These are phyloP conservation scores for Saturnispora ahearnii DNA, from an alignment of 805 yeast species.

Conservation along the genomic window DNA sequence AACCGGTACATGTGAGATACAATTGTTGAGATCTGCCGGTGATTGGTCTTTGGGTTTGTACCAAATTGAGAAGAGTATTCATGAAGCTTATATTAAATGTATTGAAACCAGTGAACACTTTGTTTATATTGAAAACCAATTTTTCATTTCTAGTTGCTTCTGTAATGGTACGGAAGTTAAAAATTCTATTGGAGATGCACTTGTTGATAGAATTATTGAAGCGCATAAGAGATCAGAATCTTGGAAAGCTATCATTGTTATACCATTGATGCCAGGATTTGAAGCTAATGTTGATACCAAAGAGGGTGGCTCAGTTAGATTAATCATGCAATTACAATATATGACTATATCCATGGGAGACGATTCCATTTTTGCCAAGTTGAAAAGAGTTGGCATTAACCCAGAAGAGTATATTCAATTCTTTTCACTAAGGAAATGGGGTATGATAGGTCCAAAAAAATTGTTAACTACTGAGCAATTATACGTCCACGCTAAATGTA, in stretches of 20 bases:
- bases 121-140: conserved; percentile 92
- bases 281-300: conserved; percentile 87
- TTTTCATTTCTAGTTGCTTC: conserved; percentile 82
- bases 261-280: conserved; percentile 97
- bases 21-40: conserved; percentile 80
- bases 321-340: conserved; percentile 94
- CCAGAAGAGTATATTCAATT: conserved; percentile 91
- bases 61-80: conserved; percentile 81
- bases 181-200: conserved; percentile 90
- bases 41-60: conserved; percentile 89
- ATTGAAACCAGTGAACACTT: conserved; percentile 91
- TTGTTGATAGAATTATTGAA: conserved; percentile 89
- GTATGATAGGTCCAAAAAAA: conserved; percentile 69
- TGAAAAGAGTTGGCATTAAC: conserved; percentile 68
- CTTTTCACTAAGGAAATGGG: conserved; percentile 92
- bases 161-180: conserved; percentile 77
- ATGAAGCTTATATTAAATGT: conserved; percentile 80
- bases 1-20: conserved; percentile 86
- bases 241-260: conserved; percentile 88
- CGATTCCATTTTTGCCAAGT: conserved; percentile 75
- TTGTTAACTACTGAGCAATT: conserved; percentile 80
- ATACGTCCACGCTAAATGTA: conserved; percentile 85
- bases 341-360: conserved; percentile 88
- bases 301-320: conserved; percentile 90
- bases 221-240: conserved; percentile 68